Conservation (phyloP, 148 eudicot species). For the Chenopodium formosanum region DNA sequence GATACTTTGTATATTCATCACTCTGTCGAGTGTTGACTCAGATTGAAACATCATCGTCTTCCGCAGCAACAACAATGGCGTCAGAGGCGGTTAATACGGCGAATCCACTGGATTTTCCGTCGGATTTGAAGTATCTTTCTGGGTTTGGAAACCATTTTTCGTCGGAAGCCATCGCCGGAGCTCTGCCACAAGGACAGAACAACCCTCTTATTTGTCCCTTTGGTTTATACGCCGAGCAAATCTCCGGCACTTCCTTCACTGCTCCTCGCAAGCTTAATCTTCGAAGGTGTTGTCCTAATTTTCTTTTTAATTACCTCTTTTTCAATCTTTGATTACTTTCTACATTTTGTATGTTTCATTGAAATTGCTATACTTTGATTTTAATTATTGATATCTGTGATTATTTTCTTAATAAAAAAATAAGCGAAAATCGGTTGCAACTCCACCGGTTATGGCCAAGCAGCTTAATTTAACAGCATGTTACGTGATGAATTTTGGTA, state of each 20-base stretch:
- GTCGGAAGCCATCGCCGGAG: constrained; percentile 85
- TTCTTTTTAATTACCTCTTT: neutral
- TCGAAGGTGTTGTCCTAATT: constrained; percentile 48
- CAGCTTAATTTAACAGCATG: no score
- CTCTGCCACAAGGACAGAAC: constrained; percentile 77
- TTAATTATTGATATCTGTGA: no score
- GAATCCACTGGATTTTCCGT: constrained; percentile 19
- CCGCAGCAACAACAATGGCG: neutral
- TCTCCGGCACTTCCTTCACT: constrained; percentile 95
- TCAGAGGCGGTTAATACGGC: neutral
- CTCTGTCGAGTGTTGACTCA: neutral
- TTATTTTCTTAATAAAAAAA: no score
- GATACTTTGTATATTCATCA: neutral
- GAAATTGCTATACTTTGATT: no score
- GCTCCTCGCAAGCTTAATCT: constrained; percentile 80
- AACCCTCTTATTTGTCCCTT: constrained; percentile 79
- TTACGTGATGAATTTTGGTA: no score
- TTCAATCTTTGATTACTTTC: neutral
- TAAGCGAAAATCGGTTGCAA: no score
- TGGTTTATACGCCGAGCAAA: constrained; percentile 95
- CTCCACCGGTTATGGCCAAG: no score
- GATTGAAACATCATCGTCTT: neutral
- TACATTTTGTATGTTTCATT: no score
- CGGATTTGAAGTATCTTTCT: constrained; percentile 48
- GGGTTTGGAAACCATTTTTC: constrained; percentile 91